These are phyloP conservation scores for Helicostylum pulchrum DNA, from an alignment of 192 early-diverging fungal species.

Conservation along the genomic window DNA sequence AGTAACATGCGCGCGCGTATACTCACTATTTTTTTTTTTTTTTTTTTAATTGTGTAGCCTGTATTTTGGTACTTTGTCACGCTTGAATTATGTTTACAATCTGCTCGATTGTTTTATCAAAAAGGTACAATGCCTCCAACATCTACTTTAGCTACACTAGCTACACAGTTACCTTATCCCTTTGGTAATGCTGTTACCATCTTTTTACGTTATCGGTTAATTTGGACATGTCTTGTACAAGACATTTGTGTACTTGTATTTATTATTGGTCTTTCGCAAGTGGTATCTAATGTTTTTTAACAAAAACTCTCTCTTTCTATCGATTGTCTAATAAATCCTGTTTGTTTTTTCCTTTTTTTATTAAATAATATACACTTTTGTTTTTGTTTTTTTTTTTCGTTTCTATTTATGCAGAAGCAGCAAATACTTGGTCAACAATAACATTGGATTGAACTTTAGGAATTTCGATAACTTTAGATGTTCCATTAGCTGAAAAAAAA, in stretches of 20 bases:
- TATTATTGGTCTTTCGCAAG: slow-evolving; percentile 40
- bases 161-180: slow-evolving; percentile 45
- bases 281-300: slow-evolving; percentile 16
- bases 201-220: slow-evolving; percentile 50
- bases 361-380: background rate
- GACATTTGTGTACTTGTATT: slow-evolving; percentile 50
- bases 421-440: slow-evolving; percentile 20
- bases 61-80: slow-evolving; percentile 60
- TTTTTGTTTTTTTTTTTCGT: slow-evolving; percentile 1
- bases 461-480: slow-evolving; percentile 16
- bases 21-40: too few species aligned
- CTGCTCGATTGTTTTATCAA: slow-evolving; percentile 43
- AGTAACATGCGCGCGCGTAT: too few species aligned
- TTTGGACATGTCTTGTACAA: slow-evolving; percentile 53
- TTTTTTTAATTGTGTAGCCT: slow-evolving; percentile 20
- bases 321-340: too few species aligned
- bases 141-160: slow-evolving; percentile 41
- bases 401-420: slow-evolving; percentile 14
- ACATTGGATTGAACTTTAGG: slow-evolving; percentile 19
- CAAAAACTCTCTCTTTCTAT: too few species aligned
- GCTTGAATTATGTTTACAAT: slow-evolving; percentile 47
- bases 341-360: too few species aligned
- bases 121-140: slow-evolving; percentile 38
- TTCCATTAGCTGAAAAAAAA: background rate
- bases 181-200: slow-evolving; percentile 42